Conservation (phyloP, 371 early-diverging fungal genomes). For the Catenaria anguillulae region DNA sequence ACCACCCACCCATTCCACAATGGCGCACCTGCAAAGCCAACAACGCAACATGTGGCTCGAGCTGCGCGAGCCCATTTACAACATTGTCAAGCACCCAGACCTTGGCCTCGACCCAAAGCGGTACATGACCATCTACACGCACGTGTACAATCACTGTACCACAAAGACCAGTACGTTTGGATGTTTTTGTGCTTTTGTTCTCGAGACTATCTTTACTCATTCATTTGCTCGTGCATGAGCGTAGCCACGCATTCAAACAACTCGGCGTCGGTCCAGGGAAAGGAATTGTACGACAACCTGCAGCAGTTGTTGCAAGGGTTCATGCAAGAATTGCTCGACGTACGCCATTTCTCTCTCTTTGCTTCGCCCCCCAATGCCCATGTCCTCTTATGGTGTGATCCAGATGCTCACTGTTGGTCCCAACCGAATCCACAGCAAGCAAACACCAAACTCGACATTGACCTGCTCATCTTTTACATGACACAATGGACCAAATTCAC, state of each 20-base stretch:
- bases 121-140: conserved; percentile 7
- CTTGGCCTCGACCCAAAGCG: neutral
- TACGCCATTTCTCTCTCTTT: neutral
- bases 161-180: neutral
- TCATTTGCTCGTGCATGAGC: neutral
- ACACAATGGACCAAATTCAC: conserved; percentile 78
- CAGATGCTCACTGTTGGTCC: too few species aligned
- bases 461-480: conserved; percentile 71
- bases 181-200: too few species aligned
- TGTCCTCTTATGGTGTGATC: neutral
- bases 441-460: conserved; percentile 52
- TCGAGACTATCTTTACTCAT: neutral
- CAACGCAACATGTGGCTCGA: too few species aligned
- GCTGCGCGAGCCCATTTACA: too few species aligned
- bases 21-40: too few species aligned
- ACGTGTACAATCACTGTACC: conserved; percentile 7
- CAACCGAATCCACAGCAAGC: too few species aligned
- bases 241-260: too few species aligned
- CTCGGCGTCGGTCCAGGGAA: too few species aligned
- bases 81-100: neutral
- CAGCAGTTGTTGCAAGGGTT: neutral
- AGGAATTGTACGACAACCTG: neutral
- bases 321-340: neutral
- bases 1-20: too few species aligned
- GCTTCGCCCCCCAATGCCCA: neutral